Evolutionary conservation across 805 yeast genomes (phyloP).

Genomic region (Kodamaea neixiangensis): DNA sequence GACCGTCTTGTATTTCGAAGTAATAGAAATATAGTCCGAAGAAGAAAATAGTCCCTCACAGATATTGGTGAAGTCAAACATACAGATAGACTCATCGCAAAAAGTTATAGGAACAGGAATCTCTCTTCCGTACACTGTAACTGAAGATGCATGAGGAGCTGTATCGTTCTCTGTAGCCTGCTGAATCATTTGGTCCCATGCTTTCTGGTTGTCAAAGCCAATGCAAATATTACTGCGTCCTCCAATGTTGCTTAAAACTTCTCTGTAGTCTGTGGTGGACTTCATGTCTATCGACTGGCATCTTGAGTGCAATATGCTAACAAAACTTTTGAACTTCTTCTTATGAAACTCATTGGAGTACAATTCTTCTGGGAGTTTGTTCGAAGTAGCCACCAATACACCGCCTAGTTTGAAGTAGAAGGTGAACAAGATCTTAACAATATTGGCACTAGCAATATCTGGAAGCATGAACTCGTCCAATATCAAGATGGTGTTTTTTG

Average conservation of each 20-base stretch:
- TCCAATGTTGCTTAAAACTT: constrained; percentile 6
- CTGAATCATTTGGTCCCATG: constrained; percentile 39
- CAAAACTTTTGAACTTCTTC: constrained; percentile 57
- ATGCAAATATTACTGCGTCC: background rate
- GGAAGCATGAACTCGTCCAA: constrained; percentile 79
- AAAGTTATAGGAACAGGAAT: constrained; percentile 48
- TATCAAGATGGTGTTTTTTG: constrained; percentile 56
- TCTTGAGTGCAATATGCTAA: constrained; percentile 54
- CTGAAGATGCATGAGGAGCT: constrained; percentile 19
- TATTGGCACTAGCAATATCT: constrained; percentile 72
- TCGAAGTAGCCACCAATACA: constrained; percentile 72
- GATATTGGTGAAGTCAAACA: constrained; percentile 52
- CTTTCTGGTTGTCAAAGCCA: constrained; percentile 25
- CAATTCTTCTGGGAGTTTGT: constrained; percentile 69
- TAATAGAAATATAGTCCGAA: constrained; percentile 68
- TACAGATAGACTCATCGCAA: constrained; percentile 40
- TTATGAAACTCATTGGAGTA: constrained; percentile 67
- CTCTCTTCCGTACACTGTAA: constrained; percentile 59
- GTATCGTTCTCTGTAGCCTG: constrained; percentile 18
- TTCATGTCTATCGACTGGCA: constrained; percentile 66
- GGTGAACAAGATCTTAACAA: constrained; percentile 62
- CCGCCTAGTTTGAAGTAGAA: constrained; percentile 75
- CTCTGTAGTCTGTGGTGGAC: constrained; percentile 53
- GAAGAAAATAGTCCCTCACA: constrained; percentile 62
- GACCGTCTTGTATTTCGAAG: constrained; percentile 58